Base-by-base conservation (phyloP, 2,329 filamentous ascomycete species). In the Fusarium sp. region DNA sequence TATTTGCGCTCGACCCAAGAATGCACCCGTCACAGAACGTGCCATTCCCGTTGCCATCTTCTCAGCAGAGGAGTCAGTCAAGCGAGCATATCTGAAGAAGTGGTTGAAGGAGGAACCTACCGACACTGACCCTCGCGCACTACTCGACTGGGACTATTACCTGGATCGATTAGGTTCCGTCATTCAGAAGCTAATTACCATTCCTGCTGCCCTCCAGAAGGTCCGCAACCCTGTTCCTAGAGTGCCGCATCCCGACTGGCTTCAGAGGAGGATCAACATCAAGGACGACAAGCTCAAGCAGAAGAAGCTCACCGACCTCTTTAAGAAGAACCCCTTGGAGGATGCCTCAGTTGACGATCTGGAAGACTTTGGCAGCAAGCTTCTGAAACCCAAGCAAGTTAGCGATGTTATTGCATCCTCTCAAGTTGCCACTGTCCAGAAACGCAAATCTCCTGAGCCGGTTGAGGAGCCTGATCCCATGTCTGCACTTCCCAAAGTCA, bases 251-350 rank as follows among this genome's bases (percentile, higher is more conserved):
- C 96, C 96, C 0, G 97, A 99, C 57, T 99, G 96, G 96, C 87
- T 99, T 34, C 94, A 98, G 75, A 89, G 93, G 63, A 88, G 95
- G 55, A 98, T 99, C 80, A 93, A 96, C 72, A 91, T 92, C 79
- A 98, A 98, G 80, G 96, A 99, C 60, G 96, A 99, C 82, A 94
- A 92, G 78, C 91, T 98, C 86, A 97, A 99, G 84, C 96, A 99
- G 82, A 97, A 94, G 83, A 99, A 99, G 82, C 92, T 99, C 84
- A 99, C 95, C 0, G 96, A 98, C 76, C 84, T 99, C 76, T 85
- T 77, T 76, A 78, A 90, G 75, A 81, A 91, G 78, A 89, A 85
- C 47, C 92, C 93, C 0, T 80, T 97, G 25, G 88, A 89, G 14
- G 92, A 95, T 71, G 91, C 93, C 82, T 85, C 88, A 49, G 78